phyloP scores from a whole-genome alignment of 495 filamentous ascomycete species.

The Trichoderma reesei region DNA sequence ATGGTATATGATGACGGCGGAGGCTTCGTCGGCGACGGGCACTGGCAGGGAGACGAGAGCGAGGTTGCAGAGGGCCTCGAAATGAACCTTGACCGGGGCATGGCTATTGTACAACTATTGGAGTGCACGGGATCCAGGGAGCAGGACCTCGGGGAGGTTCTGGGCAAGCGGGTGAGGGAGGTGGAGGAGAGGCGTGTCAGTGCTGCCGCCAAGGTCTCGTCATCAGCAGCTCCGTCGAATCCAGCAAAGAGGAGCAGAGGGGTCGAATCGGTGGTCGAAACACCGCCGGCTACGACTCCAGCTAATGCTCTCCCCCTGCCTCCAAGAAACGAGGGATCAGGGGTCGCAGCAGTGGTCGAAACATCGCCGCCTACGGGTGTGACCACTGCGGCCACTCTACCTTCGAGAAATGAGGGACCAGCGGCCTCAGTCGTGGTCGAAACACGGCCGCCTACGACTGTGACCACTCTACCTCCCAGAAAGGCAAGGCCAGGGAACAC shows the following conservation, averaged over 20 bases:
- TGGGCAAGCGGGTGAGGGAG: constrained; percentile 53
- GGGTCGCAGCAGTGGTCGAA: too few relatives aligned
- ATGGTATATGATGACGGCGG: constrained; percentile 82
- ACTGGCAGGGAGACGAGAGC: constrained; percentile 44
- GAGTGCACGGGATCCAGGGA: constrained; percentile 62
- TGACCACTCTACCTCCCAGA: not conserved
- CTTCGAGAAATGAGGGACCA: too few relatives aligned
- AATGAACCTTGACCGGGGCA: constrained; percentile 64
- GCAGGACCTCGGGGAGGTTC: constrained; percentile 64
- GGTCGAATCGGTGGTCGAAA: not conserved
- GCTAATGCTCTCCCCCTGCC: too few relatives aligned
- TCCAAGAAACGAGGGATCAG: too few relatives aligned
- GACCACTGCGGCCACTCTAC: too few relatives aligned
- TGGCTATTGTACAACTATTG: constrained; percentile 65
- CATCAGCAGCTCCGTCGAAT: not conserved
- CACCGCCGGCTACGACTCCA: too few relatives aligned
- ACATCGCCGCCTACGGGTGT: too few relatives aligned
- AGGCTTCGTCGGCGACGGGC: constrained; percentile 75
- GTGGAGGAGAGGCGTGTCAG: constrained; percentile 33
- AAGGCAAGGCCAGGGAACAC: too few relatives aligned
- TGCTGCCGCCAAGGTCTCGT: constrained; percentile 21
- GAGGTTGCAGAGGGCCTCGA: constrained; percentile 60
- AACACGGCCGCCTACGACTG: not conserved
- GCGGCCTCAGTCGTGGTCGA: too few relatives aligned
- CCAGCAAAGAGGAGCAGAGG: not conserved